phyloP scores from a whole-genome alignment of 345 rosid genomes.

The Mallotus nudiflorus region DNA sequence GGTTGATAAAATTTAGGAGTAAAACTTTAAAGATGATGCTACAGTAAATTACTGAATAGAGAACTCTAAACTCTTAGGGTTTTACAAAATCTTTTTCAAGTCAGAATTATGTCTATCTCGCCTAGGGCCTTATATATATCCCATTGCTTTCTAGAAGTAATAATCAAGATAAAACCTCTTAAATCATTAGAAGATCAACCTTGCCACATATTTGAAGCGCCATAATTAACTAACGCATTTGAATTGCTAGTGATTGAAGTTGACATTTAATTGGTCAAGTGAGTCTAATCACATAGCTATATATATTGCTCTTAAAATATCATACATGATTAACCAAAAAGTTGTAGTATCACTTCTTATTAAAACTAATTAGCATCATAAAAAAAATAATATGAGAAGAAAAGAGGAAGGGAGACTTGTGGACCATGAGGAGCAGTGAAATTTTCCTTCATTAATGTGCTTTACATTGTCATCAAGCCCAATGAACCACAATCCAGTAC shows the following conservation, averaged over 20 bases:
- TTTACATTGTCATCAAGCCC: slow-evolving; percentile 51
- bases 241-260: background rate
- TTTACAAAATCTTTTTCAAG: slow-evolving; percentile 6
- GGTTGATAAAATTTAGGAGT: background rate
- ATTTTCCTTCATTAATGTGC: slow-evolving; percentile 62
- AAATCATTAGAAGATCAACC: no score
- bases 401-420: slow-evolving; percentile 44
- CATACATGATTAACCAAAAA: slow-evolving; percentile 31
- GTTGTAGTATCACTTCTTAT: slow-evolving; percentile 42
- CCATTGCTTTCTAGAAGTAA: background rate
- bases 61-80: background rate
- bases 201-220: background rate
- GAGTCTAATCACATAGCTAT: no score
- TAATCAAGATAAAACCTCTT: slow-evolving; percentile 5
- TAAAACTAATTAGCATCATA: background rate
- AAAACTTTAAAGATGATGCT: slow-evolving; percentile 1
- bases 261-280: background rate
- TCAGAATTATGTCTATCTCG: background rate
- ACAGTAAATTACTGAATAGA: slow-evolving; percentile 1
- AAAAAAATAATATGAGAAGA: background rate
- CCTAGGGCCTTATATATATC: background rate
- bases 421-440: slow-evolving; percentile 78
- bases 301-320: no score
- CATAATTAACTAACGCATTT: background rate
- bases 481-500: slow-evolving; percentile 78